These are phyloP conservation scores for Cyberlindnera nakhonratchasimensis DNA, from an alignment of 805 yeast species.

Conservation along the genomic window DNA sequence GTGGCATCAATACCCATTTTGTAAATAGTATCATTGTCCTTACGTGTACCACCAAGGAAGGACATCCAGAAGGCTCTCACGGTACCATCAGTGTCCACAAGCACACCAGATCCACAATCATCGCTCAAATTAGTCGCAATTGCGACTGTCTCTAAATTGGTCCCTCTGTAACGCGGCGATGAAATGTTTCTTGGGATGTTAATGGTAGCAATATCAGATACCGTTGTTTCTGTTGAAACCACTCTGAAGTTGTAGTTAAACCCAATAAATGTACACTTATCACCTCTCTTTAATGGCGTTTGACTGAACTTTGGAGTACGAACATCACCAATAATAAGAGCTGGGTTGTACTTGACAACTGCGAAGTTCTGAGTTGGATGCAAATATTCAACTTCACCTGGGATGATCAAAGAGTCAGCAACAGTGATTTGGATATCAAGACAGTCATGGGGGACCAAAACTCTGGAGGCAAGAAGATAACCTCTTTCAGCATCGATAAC, in stretches of 20 bases:
- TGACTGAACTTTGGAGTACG: slow-evolving; percentile 60
- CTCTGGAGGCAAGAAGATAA: slow-evolving; percentile 72
- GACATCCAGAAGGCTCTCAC: slow-evolving; percentile 85
- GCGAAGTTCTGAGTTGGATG: slow-evolving; percentile 90
- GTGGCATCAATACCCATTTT: slow-evolving; percentile 76
- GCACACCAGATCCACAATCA: slow-evolving; percentile 76
- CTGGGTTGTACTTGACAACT: slow-evolving; percentile 77
- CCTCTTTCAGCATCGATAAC: slow-evolving; percentile 80
- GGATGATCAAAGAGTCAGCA: slow-evolving; percentile 80
- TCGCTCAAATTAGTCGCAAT: slow-evolving; percentile 69
- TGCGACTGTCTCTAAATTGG: slow-evolving; percentile 73
- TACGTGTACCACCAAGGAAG: slow-evolving; percentile 71
- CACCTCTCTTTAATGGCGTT: slow-evolving; percentile 66
- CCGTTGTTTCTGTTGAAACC: slow-evolving; percentile 69
- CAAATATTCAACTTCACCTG: slow-evolving; percentile 75
- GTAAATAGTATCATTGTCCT: slow-evolving; percentile 55
- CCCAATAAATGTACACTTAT: slow-evolving; percentile 74
- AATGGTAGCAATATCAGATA: slow-evolving; percentile 71
- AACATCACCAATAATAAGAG: slow-evolving; percentile 66
- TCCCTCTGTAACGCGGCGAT: slow-evolving; percentile 81
- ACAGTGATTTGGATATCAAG: slow-evolving; percentile 69
- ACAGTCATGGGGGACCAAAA: slow-evolving; percentile 76
- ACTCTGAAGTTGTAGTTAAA: slow-evolving; percentile 67
- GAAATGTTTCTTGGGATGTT: slow-evolving; percentile 65
- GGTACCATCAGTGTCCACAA: slow-evolving; percentile 74